phyloP scores from a whole-genome alignment of 2,329 filamentous ascomycete species.

The Colletotrichum salicis region DNA sequence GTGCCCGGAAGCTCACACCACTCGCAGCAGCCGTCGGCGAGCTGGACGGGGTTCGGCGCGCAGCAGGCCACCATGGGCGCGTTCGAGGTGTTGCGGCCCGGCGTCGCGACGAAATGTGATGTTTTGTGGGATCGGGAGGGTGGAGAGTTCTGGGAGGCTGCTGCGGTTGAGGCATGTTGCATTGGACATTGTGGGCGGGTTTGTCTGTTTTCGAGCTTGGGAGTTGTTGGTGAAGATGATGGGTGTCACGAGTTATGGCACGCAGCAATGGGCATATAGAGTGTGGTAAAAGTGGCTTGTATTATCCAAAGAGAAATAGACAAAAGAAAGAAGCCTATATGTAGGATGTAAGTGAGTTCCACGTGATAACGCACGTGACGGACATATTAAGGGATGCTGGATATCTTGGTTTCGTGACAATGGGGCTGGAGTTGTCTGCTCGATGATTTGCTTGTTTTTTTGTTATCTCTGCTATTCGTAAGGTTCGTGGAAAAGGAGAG shows the following conservation, averaged over 20 bases:
- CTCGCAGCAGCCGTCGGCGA: not conserved
- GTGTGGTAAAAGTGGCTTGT: too few relatives aligned
- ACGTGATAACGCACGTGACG: too few relatives aligned
- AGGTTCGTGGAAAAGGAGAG: not conserved
- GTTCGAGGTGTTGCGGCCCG: not conserved
- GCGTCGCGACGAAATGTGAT: not conserved
- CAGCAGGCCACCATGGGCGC: not conserved
- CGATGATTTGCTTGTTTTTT: not conserved
- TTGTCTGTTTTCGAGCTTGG: not conserved
- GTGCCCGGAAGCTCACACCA: not conserved
- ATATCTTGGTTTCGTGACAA: too few relatives aligned
- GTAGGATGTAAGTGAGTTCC: too few relatives aligned
- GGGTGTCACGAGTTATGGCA: too few relatives aligned
- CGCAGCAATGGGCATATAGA: too few relatives aligned
- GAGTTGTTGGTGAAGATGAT: not conserved
- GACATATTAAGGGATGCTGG: too few relatives aligned
- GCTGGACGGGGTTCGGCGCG: not conserved
- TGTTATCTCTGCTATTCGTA: not conserved
- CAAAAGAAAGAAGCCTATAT: too few relatives aligned
- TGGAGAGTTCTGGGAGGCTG: not conserved
- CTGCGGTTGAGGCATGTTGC: not conserved
- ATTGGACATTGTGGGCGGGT: not conserved
- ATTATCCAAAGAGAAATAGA: too few relatives aligned
- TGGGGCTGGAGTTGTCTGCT: too few relatives aligned
- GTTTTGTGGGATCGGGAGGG: conserved; percentile 5